A percentile compares a stretch with the other conserved stretches of the same genome.
phyloP scores from a whole-genome alignment of 2,329 filamentous ascomycete species.

The Sclerotiophoma versabilis region DNA sequence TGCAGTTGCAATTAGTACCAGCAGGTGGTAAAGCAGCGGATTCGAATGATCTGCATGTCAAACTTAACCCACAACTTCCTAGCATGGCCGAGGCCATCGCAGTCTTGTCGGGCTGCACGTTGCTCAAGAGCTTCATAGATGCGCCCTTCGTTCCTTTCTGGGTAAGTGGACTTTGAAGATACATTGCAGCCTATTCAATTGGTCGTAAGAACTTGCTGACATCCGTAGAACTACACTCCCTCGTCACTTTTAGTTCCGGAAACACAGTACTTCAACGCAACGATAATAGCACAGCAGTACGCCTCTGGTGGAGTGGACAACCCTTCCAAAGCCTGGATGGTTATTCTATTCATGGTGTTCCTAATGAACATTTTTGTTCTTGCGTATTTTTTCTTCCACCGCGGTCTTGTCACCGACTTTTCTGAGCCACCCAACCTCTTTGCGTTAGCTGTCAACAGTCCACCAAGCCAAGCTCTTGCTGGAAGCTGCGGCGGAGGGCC shows the following conservation, averaged over 20 bases:
- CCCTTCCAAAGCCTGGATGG: conserved; percentile 73
- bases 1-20: conserved; percentile 52
- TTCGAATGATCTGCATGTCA: conserved; percentile 25
- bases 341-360: conserved; percentile 71
- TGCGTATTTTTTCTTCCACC: conserved; percentile 66
- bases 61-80: conserved; percentile 63
- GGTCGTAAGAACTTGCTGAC: neutral
- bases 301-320: conserved; percentile 67
- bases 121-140: conserved; percentile 66
- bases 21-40: conserved; percentile 13
- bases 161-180: conserved; percentile 27
- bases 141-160: conserved; percentile 66
- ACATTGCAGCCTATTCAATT: too few relatives aligned
- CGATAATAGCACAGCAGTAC: conserved; percentile 71
- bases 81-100: conserved; percentile 78
- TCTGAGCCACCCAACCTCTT: conserved; percentile 81
- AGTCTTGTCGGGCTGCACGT: conserved; percentile 70
- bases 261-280: conserved; percentile 68
- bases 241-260: conserved; percentile 53
- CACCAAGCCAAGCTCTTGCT: conserved; percentile 58
- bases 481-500: conserved; percentile 66
- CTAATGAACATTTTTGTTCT: conserved; percentile 71
- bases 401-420: conserved; percentile 76
- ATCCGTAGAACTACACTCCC: conserved; percentile 44
- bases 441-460: conserved; percentile 71